A percentile compares a stretch with the other conserved stretches of the same genome.
phyloP scores from a whole-genome alignment of 164 flowering plant genomes.

The Macadamia tetraphylla region DNA sequence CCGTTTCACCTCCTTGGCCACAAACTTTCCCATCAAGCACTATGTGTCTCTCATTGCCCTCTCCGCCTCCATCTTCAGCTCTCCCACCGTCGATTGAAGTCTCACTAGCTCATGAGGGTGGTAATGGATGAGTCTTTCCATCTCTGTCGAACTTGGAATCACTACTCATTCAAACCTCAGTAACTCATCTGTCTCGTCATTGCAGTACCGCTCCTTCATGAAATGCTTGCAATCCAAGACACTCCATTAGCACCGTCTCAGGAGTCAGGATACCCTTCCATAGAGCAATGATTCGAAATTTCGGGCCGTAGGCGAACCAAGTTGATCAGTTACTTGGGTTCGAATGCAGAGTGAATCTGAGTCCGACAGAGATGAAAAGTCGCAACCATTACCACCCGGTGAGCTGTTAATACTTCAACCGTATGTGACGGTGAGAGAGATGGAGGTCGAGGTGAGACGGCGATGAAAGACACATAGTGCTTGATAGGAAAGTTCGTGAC shows the following conservation, averaged over 20 bases:
- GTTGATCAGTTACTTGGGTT: too few species aligned
- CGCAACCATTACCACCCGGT: too few species aligned
- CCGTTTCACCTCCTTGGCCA: conserved; percentile 44
- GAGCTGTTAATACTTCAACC: too few species aligned
- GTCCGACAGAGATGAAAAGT: too few species aligned
- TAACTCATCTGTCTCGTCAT: conserved; percentile 45
- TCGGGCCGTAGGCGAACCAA: too few species aligned
- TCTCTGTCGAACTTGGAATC: conserved; percentile 20
- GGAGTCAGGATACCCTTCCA: too few species aligned
- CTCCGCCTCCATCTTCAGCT: conserved; percentile 50
- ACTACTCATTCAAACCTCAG: conserved; percentile 55
- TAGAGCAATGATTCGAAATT: too few species aligned
- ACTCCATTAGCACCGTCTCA: conserved; percentile 3
- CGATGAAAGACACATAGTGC: too few species aligned
- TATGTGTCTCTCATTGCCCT: conserved; percentile 68
- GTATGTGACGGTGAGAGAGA: too few species aligned
- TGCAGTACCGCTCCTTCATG: conserved; percentile 69
- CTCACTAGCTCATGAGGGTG: conserved; percentile 45
- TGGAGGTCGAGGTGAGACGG: too few species aligned
- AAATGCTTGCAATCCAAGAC: conserved; percentile 63
- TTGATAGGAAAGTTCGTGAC: too few species aligned
- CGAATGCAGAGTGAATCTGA: too few species aligned
- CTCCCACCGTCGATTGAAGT: conserved; percentile 60
- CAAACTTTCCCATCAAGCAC: conserved; percentile 37
- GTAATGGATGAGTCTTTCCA: conserved; percentile 11